A percentile compares a stretch with the other conserved stretches of the same genome.
Evolutionary conservation across 306 rosid genomes (phyloP).

Genomic region (Trichosanthes truncata): DNA sequence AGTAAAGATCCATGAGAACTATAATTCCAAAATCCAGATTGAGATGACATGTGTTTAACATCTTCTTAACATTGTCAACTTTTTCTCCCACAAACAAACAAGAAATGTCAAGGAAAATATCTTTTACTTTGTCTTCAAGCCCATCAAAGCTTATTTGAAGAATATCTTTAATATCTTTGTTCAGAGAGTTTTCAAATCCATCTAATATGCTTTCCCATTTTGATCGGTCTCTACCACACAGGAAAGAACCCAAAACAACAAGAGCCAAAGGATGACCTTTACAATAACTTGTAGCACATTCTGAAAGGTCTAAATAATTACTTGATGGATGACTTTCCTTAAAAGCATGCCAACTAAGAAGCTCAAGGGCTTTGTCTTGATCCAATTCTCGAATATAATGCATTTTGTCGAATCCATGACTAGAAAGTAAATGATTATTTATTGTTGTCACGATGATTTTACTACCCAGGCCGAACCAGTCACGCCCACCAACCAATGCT

Average conservation of each 20-base stretch:
- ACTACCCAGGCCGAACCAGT: conserved; percentile 16
- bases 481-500: neutral
- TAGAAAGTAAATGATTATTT: neutral
- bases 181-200: conserved; percentile 7
- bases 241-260: conserved; percentile 25
- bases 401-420: neutral
- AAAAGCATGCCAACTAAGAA: conserved; percentile 20
- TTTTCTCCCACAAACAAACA: conserved; percentile 25
- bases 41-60: conserved; percentile 16
- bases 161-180: conserved; percentile 8
- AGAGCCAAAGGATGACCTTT: conserved; percentile 32
- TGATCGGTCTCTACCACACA: neutral
- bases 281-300: conserved; percentile 9
- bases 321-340: neutral
- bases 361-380: neutral
- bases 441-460: conserved; percentile 18
- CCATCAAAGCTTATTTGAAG: conserved; percentile 8
- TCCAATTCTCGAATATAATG: neutral
- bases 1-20: conserved; percentile 14
- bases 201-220: conserved; percentile 17
- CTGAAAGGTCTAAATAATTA: conserved; percentile 3
- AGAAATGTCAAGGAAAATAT: conserved; percentile 31
- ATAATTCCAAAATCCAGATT: conserved; percentile 13
- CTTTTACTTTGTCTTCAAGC: neutral
- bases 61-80: neutral